These are phyloP conservation scores for Hyphochytrium catenoides DNA, from an alignment of 352 stramenopile genomes.

Conservation along the genomic window DNA sequence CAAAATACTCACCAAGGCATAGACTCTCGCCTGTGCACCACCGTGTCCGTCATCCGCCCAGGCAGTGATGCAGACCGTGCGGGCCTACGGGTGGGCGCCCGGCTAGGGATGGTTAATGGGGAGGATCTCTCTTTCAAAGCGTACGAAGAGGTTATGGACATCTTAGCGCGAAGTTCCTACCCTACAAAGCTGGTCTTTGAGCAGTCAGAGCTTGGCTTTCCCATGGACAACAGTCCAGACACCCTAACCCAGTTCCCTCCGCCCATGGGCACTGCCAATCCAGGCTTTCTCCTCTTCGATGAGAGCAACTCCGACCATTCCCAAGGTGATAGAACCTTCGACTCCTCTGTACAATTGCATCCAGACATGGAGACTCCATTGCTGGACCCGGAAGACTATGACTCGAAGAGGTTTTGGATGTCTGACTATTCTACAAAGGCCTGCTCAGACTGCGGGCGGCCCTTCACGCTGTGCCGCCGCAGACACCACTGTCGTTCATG, in stretches of 20 bases:
- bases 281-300: slow-evolving; percentile 26
- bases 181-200: too few relatives aligned
- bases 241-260: slow-evolving; percentile 42
- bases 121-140: too few relatives aligned
- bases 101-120: too few relatives aligned
- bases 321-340: slow-evolving; percentile 7
- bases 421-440: slow-evolving; percentile 52
- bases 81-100: too few relatives aligned
- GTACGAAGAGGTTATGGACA: too few relatives aligned
- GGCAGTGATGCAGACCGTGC: too few relatives aligned
- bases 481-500: slow-evolving; percentile 55
- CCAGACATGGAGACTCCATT: neutral
- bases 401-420: slow-evolving; percentile 64
- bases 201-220: too few relatives aligned
- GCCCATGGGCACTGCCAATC: slow-evolving; percentile 28
- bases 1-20: too few relatives aligned
- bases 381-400: neutral
- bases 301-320: slow-evolving; percentile 5
- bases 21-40: too few relatives aligned
- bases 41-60: too few relatives aligned
- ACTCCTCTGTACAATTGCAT: slow-evolving; percentile 7
- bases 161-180: too few relatives aligned
- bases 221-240: slow-evolving; percentile 32
- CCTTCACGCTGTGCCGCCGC: slow-evolving; percentile 51
- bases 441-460: slow-evolving; percentile 48